phyloP scores from a whole-genome alignment of 495 filamentous ascomycete species.

The Penicillium alfredii region DNA sequence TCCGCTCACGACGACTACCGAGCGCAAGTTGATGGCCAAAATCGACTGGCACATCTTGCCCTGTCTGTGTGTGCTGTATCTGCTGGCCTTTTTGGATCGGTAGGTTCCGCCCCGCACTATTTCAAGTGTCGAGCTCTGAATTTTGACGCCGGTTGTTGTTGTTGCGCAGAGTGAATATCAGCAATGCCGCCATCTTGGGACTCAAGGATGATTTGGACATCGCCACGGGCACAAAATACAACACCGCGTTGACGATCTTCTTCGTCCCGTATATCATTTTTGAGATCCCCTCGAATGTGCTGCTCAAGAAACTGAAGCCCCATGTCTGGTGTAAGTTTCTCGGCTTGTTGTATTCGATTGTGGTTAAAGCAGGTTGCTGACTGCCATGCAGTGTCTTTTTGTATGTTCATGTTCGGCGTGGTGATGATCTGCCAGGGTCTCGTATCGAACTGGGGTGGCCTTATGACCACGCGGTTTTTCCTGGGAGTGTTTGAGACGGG shows the following conservation, averaged over 20 bases:
- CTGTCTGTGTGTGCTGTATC: conserved; percentile 73
- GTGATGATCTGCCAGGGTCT: conserved; percentile 74
- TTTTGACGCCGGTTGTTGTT: conserved; percentile 2
- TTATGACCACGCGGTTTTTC: conserved; percentile 81
- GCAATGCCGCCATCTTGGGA: conserved; percentile 57
- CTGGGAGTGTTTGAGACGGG: conserved; percentile 82
- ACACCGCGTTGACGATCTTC: conserved; percentile 79
- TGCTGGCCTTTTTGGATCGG: conserved; percentile 84
- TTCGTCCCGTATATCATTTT: conserved; percentile 87
- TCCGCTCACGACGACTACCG: conserved; percentile 50
- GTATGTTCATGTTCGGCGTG: conserved; percentile 80
- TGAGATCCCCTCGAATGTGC: conserved; percentile 83
- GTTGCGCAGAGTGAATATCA: conserved; percentile 54
- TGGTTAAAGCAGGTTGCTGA: conserved; percentile 1
- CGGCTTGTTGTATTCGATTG: neutral
- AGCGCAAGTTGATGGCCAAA: conserved; percentile 64
- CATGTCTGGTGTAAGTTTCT: conserved; percentile 61
- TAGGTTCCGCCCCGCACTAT: too few relatives aligned
- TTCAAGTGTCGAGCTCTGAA: neutral
- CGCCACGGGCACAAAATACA: conserved; percentile 53
- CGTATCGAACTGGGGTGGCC: conserved; percentile 67
- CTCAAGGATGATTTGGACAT: conserved; percentile 62
- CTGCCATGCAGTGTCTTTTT: conserved; percentile 48
- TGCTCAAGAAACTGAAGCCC: conserved; percentile 76
- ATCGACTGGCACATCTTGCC: conserved; percentile 80